phyloP scores from a whole-genome alignment of 1,284 basidiomycete species.

The Leccinum griseonigrum region DNA sequence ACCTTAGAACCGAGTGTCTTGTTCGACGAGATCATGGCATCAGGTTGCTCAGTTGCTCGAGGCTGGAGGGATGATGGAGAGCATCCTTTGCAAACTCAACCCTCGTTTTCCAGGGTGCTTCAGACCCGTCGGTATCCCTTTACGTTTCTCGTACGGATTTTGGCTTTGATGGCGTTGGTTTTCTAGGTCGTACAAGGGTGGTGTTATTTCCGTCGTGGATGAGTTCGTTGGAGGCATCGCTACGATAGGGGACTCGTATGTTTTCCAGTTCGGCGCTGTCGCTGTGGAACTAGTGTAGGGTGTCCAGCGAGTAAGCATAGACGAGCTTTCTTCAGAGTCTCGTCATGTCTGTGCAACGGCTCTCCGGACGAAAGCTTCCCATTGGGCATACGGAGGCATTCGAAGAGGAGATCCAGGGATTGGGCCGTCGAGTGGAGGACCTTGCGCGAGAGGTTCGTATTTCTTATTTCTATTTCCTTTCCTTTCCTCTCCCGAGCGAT shows the following conservation, averaged over 20 bases:
- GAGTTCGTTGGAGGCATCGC: constrained; percentile 67
- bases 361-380: constrained; percentile 18
- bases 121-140: constrained; percentile 51
- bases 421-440: constrained; percentile 13
- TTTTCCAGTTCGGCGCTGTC: background rate
- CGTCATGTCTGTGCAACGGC: constrained; percentile 19
- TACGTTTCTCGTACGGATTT: background rate
- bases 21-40: constrained; percentile 50
- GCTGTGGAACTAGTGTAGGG: background rate
- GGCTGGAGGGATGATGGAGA: constrained; percentile 15
- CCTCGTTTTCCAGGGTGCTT: constrained; percentile 56
- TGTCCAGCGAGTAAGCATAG: constrained; percentile 23
- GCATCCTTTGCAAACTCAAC: constrained; percentile 36
- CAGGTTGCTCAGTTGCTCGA: constrained; percentile 47
- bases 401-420: constrained; percentile 13
- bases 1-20: constrained; percentile 49
- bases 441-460: constrained; percentile 20
- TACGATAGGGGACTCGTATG: constrained; percentile 61
- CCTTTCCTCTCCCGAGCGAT: background rate
- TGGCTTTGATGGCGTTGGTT: constrained; percentile 5
- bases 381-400: constrained; percentile 13
- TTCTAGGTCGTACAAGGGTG: constrained; percentile 59
- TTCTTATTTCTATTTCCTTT: background rate
- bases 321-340: constrained; percentile 14
- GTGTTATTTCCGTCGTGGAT: constrained; percentile 60